Percentiles rank a stretch among this genome's conserved stretches.
These are phyloP conservation scores for Globisporangium cylindrosporum DNA, from an alignment of 352 stramenopile genomes.

Conservation along the genomic window DNA sequence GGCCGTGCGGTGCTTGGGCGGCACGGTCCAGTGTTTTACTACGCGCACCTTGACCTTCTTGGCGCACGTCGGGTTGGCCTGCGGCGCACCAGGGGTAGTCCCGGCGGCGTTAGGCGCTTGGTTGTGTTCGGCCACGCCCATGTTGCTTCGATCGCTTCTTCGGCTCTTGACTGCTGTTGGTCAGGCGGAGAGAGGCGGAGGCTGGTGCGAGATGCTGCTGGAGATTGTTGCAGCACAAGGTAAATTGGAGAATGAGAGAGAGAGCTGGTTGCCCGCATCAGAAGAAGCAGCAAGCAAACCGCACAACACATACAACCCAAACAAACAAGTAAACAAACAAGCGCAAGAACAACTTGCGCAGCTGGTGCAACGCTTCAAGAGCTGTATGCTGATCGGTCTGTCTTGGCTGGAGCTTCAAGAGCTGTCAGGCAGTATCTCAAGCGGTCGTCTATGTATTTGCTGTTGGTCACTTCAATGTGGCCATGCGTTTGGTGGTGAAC, in stretches of 20 bases:
- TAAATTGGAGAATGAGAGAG: conserved; percentile 25
- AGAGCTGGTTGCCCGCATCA: not conserved
- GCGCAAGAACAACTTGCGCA: not conserved
- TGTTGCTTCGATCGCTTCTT: not conserved
- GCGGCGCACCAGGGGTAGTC: not conserved
- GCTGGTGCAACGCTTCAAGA: not conserved
- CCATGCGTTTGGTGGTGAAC: not conserved
- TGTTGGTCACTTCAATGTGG: conserved; percentile 1
- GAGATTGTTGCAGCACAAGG: conserved; percentile 19
- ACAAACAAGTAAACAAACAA: not conserved
- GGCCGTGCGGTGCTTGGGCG: conserved; percentile 30
- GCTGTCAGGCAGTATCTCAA: not conserved
- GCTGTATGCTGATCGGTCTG: not conserved
- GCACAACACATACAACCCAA: not conserved
- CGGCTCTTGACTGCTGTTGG: not conserved
- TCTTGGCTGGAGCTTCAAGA: conserved; percentile 2
- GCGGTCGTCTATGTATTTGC: too few relatives aligned
- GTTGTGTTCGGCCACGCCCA: conserved; percentile 20
- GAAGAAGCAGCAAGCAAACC: not conserved
- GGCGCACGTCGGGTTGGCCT: conserved; percentile 30
- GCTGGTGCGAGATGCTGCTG: not conserved
- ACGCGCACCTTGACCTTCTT: conserved; percentile 26
- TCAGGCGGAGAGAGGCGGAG: not conserved
- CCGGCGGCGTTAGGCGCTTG: conserved; percentile 5
- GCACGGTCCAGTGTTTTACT: conserved; percentile 49